Evolutionary conservation across 2,329 filamentous ascomycete genomes (phyloP).

Genomic region (Diaporthe eres): DNA sequence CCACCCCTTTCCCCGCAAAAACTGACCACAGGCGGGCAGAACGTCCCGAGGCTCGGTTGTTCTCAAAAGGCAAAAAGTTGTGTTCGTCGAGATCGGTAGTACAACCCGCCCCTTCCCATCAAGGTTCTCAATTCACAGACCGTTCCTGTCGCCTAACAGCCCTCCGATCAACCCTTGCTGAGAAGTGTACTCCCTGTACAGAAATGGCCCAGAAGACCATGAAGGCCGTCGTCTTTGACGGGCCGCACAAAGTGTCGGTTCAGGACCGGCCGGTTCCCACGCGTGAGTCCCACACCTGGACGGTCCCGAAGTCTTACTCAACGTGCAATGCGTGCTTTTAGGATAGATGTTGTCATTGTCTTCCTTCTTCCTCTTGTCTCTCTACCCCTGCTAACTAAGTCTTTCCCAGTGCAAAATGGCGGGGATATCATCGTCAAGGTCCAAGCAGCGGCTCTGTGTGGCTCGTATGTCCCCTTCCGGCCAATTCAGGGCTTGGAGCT

Average conservation of each 20-base stretch:
- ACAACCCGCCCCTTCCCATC: neutral
- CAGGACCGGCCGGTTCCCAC: slow-evolving; percentile 85
- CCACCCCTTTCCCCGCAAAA: slow-evolving; percentile 19
- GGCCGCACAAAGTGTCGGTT: slow-evolving; percentile 79
- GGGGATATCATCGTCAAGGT: slow-evolving; percentile 88
- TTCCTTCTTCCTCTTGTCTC: neutral
- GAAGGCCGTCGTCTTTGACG: slow-evolving; percentile 92
- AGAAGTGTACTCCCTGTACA: neutral
- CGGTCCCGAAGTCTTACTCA: no score
- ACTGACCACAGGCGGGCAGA: neutral
- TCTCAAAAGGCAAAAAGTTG: neutral
- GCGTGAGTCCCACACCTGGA: slow-evolving; percentile 53
- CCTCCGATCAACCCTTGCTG: no score
- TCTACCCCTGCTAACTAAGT: slow-evolving; percentile 45
- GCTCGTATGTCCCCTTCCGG: slow-evolving; percentile 70
- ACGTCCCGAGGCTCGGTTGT: slow-evolving; percentile 10
- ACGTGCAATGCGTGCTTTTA: no score
- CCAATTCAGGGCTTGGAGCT: no score
- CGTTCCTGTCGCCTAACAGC: neutral
- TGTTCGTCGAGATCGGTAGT: neutral
- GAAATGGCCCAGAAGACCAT: slow-evolving; percentile 69
- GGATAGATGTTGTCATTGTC: no score
- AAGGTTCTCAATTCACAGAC: neutral
- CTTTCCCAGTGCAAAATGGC: slow-evolving; percentile 70
- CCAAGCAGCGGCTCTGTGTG: slow-evolving; percentile 86